Conservation (phyloP, 805 yeast genomes). For the Myxozyma nipponensis region DNA sequence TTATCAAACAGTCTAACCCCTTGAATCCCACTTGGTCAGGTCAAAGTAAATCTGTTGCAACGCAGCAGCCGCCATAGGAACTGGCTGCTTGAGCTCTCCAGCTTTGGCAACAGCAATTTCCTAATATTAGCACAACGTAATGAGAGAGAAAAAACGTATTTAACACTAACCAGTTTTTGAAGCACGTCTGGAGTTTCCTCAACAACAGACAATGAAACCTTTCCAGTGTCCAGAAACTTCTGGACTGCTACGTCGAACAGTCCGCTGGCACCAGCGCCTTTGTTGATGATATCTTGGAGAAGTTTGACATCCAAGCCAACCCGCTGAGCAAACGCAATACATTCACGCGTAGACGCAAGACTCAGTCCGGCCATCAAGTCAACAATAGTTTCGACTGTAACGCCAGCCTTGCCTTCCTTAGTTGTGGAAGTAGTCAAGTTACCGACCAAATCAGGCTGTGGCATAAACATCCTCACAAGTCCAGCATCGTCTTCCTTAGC, state of each 20-base stretch:
- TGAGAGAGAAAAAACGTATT: not conserved
- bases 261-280: conserved; percentile 20
- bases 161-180: conserved; percentile 3
- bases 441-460: conserved; percentile 13
- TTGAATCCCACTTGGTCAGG: not conserved
- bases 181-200: conserved; percentile 2
- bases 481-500: conserved; percentile 22
- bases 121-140: not conserved
- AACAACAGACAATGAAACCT: conserved; percentile 4
- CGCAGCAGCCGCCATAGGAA: conserved; percentile 22
- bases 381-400: conserved; percentile 19
- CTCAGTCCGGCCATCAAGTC: conserved; percentile 20
- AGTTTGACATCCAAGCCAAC: conserved; percentile 19
- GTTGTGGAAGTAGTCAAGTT: conserved; percentile 4
- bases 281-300: conserved; percentile 14
- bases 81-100: conserved; percentile 6
- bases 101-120: conserved; percentile 13
- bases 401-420: conserved; percentile 11
- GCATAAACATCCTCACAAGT: conserved; percentile 18
- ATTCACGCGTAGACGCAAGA: conserved; percentile 20
- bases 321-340: conserved; percentile 21
- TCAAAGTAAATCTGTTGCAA: conserved; percentile 12
- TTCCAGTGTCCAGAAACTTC: conserved; percentile 9
- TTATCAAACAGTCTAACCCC: not conserved
- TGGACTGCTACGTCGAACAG: conserved; percentile 12